phyloP scores from a whole-genome alignment of 192 early-diverging fungal species.

The Borealophlyctis nickersoniae region DNA sequence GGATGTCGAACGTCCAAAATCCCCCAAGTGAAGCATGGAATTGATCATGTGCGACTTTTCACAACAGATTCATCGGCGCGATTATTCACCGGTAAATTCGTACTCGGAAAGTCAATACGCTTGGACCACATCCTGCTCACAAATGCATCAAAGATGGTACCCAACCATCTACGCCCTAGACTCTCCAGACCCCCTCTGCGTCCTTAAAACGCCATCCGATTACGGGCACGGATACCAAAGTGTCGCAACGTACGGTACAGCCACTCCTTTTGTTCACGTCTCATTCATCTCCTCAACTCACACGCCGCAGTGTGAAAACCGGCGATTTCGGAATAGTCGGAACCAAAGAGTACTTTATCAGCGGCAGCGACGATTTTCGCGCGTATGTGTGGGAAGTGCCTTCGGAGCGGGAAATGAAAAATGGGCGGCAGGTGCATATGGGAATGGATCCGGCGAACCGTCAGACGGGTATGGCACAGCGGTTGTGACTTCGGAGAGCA shows the following conservation, averaged over 20 bases:
- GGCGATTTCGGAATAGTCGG: conserved; percentile 4
- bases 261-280: neutral
- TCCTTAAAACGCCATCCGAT: conserved; percentile 13
- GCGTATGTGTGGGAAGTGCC: conserved; percentile 16
- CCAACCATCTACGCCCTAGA: conserved; percentile 16
- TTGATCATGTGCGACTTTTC: too few relatives aligned
- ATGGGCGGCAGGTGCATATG: neutral
- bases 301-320: conserved; percentile 4
- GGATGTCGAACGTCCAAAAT: too few relatives aligned
- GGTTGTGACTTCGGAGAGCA: too few relatives aligned
- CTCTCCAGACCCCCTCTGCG: conserved; percentile 12
- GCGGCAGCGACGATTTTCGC: conserved; percentile 20
- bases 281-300: neutral
- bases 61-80: conserved; percentile 8
- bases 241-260: conserved; percentile 12
- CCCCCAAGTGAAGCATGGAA: too few relatives aligned
- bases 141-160: too few relatives aligned
- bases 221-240: conserved; percentile 6
- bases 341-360: conserved; percentile 6
- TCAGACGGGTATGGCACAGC: neutral
- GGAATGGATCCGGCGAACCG: neutral
- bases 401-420: conserved; percentile 2
- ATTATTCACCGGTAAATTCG: too few relatives aligned
- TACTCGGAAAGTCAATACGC: too few relatives aligned
- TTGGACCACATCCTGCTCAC: too few relatives aligned